Conservation (phyloP, 1,284 basidiomycete species). For the Phylloporus sp. region DNA sequence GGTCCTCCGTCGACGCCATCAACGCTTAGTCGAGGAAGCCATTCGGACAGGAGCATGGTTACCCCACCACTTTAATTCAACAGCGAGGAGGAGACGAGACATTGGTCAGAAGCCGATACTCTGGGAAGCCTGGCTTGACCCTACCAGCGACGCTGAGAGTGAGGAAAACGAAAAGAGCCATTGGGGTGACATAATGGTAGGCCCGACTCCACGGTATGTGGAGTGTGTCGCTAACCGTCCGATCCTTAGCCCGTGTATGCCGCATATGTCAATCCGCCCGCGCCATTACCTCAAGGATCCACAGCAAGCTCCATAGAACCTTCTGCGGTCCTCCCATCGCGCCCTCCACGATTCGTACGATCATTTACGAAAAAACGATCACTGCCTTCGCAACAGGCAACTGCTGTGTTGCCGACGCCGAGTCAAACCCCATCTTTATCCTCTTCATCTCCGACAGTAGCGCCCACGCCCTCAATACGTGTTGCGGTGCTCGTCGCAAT, state of each 20-base stretch:
- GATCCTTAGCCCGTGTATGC: slow-evolving; percentile 41
- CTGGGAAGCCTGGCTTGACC: slow-evolving; percentile 44
- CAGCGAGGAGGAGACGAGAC: slow-evolving; percentile 41
- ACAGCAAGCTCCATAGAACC: slow-evolving; percentile 4
- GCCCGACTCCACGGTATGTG: neutral
- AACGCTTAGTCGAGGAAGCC: slow-evolving; percentile 59
- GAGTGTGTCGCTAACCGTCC: neutral
- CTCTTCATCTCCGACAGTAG: slow-evolving; percentile 17
- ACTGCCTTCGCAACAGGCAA: slow-evolving; percentile 12
- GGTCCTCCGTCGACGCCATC: slow-evolving; percentile 58
- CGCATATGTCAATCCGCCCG: slow-evolving; percentile 36
- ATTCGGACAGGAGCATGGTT: slow-evolving; percentile 64
- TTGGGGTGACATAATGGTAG: slow-evolving; percentile 44
- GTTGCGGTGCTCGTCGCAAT: slow-evolving; percentile 60
- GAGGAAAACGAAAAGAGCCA: slow-evolving; percentile 28
- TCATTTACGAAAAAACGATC: slow-evolving; percentile 22
- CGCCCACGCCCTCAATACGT: slow-evolving; percentile 27
- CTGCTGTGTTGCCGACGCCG: slow-evolving; percentile 4
- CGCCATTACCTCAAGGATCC: slow-evolving; percentile 11
- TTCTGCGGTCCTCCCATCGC: slow-evolving; percentile 12
- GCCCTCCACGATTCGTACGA: slow-evolving; percentile 18
- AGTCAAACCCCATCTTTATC: slow-evolving; percentile 2
- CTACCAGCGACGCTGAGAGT: slow-evolving; percentile 9
- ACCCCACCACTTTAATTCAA: slow-evolving; percentile 36
- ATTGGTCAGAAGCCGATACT: slow-evolving; percentile 52